Evolutionary conservation across 441 rosid genomes (phyloP), one percentile per base, ranked within the genome.

Genomic region (Oxalis stricta): DNA sequence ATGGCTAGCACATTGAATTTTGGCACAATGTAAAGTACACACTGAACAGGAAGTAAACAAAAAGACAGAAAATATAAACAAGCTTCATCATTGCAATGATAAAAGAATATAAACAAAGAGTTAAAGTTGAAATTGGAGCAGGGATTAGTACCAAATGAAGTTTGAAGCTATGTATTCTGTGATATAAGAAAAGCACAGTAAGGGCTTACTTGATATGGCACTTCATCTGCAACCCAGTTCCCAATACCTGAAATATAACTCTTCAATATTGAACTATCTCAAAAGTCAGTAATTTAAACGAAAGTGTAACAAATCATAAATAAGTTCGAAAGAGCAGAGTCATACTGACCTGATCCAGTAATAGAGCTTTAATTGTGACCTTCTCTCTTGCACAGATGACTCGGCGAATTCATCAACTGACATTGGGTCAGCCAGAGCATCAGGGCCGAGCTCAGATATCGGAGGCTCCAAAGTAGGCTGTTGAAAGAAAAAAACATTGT

Each of bases 221-320:
- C n/a, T 77, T 91, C 96, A 70, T 86, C 95, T n/a, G 96, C 96
- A 49, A 91, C 47, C 98, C 93, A 91, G 57, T 91, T 91, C 46
- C 98, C 98, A 56, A 91, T 86, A 32, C 93, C 95, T 35, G 98
- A 76, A 54, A 91, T 65, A 60, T 51, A 86, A 66, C 85, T 58
- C 98, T 91, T 82, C 58, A 65, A 51, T 56, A 30, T 35, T 12
- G 28, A 46, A 55, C 12, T 41, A 29, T 44, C n/a, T 37, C 22
- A 29, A 32, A n/a, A 48, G 47, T 60, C 42, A 38, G 9, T 9
- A 49, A 12, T 11, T 1, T 23, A 29, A 14, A 20, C n/a, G 14
- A 40, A 18, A 53, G 19, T n/a, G 18, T 26, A 36, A 26, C 31
- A 26, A 26, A 26, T 26, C 10, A 26, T 26, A 6, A 26, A 1